Conservation (phyloP, 306 rosid species). For the Hippophae rhamnoides region DNA sequence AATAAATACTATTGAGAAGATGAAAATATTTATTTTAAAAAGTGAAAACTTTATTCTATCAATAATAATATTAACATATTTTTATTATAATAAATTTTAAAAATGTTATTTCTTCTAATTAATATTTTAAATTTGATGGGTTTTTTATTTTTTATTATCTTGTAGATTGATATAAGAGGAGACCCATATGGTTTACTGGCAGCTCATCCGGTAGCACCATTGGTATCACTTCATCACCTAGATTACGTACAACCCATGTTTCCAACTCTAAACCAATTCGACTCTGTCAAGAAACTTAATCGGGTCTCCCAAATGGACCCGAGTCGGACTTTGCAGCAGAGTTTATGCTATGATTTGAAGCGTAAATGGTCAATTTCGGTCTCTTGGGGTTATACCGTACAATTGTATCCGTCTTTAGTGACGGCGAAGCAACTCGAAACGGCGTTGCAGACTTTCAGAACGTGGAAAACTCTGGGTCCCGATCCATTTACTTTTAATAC, state of each 20-base stretch:
- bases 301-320: constrained; percentile 32
- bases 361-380: constrained; percentile 64
- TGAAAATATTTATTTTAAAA: no score
- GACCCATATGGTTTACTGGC: constrained; percentile 54
- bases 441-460: constrained; percentile 31
- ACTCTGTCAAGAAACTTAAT: constrained; percentile 23
- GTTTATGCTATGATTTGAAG: constrained; percentile 42
- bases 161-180: constrained; percentile 55
- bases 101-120: no score
- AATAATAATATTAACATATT: no score
- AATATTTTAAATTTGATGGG: no score
- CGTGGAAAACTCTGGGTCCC: constrained; percentile 34
- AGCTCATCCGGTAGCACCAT: constrained; percentile 61
- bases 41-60: no score
- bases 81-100: no score
- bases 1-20: no score
- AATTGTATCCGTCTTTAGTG: constrained; percentile 37
- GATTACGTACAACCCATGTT: constrained; percentile 47
- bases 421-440: constrained; percentile 42
- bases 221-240: constrained; percentile 71
- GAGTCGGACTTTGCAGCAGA: constrained; percentile 44
- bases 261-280: constrained; percentile 25
- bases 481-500: constrained; percentile 48
- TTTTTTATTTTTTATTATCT: background rate
- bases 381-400: constrained; percentile 61